phyloP scores from a whole-genome alignment of 805 yeast species.

The Cyberlindnera euphorbiae region DNA sequence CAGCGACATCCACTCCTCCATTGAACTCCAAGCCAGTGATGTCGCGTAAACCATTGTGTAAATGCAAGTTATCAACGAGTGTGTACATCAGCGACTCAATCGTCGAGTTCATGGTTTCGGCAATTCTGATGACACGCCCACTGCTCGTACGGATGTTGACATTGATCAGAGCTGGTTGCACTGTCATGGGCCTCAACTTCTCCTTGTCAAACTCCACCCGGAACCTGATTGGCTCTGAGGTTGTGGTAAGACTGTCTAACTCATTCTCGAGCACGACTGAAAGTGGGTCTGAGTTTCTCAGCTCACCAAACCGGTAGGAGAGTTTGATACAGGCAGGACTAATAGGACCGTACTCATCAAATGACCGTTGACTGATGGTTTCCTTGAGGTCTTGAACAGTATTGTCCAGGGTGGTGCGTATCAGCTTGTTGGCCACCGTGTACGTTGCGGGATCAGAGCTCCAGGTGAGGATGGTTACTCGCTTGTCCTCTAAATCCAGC shows the following conservation, averaged over 20 bases:
- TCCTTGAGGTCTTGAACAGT: conserved; percentile 25
- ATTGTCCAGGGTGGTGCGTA: conserved; percentile 22
- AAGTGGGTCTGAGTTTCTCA: conserved; percentile 14
- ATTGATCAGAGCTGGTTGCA: conserved; percentile 14
- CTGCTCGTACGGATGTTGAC: conserved; percentile 17
- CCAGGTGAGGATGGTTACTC: conserved; percentile 18
- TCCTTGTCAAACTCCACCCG: conserved; percentile 20
- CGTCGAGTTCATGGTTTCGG: conserved; percentile 13
- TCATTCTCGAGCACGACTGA: conserved; percentile 11
- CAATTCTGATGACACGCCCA: conserved; percentile 15
- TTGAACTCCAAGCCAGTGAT: conserved; percentile 15
- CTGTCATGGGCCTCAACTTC: conserved; percentile 2
- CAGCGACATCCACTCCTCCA: conserved; percentile 14
- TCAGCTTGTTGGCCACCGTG: conserved; percentile 14
- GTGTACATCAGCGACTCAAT: conserved; percentile 14
- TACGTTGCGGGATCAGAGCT: conserved; percentile 16
- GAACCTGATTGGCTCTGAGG: conserved; percentile 11
- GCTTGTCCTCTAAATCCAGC: conserved; percentile 11
- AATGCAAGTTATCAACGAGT: conserved; percentile 15
- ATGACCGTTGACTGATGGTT: conserved; percentile 18
- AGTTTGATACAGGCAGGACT: conserved; percentile 17
- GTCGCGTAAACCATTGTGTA: conserved; percentile 12
- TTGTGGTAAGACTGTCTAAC: conserved; percentile 2
- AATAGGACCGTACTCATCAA: conserved; percentile 10
- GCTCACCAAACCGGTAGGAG: conserved; percentile 12